A percentile compares a stretch with the other conserved stretches of the same genome.
phyloP scores from a whole-genome alignment of 2,329 filamentous ascomycete genomes.

The Purpureocillium takamizusanense region DNA sequence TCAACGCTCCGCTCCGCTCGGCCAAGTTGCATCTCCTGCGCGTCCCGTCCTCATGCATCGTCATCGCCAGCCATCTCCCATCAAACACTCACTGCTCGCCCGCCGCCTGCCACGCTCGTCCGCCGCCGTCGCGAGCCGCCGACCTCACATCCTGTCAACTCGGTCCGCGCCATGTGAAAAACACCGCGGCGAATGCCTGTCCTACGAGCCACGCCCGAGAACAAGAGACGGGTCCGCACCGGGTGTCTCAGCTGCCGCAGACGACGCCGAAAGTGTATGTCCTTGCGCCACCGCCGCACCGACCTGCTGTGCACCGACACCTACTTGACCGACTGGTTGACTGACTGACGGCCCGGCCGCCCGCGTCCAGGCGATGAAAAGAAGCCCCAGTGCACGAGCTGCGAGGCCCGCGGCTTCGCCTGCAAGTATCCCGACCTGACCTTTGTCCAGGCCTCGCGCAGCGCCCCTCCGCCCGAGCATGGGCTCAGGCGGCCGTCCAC shows the following conservation, averaged over 20 bases:
- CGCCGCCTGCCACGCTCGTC: no score
- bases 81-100: no score
- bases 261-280: conserved; percentile 11
- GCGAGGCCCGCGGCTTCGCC: conserved; percentile 4
- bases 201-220: conserved; percentile 8
- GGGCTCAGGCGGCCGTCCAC: neutral
- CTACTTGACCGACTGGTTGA: no score
- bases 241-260: conserved; percentile 11
- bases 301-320: no score
- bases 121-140: no score
- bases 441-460: conserved; percentile 3
- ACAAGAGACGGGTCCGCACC: conserved; percentile 12
- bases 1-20: no score
- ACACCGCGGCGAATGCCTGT: conserved; percentile 7
- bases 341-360: neutral
- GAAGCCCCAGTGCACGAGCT: conserved; percentile 10
- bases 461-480: neutral
- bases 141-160: no score
- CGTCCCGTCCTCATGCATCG: no score
- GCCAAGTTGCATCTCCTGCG: no score
- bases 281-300: neutral
- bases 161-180: no score
- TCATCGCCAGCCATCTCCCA: no score
- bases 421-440: conserved; percentile 9
- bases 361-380: conserved; percentile 9